phyloP scores from a whole-genome alignment of 1,284 basidiomycete species.

The Ceratobasidium sp. region DNA sequence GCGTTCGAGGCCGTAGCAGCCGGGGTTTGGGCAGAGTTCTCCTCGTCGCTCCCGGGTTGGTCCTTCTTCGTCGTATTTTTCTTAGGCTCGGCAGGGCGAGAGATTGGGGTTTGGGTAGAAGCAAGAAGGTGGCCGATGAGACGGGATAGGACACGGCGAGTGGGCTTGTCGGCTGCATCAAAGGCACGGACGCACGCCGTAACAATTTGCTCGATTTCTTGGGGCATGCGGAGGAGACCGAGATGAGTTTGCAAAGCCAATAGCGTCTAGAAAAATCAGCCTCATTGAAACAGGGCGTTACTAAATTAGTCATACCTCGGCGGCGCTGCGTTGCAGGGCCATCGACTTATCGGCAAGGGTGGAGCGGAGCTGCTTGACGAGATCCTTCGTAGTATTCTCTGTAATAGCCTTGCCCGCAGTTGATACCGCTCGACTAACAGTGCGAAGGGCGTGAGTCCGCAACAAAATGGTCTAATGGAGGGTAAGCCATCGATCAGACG shows the following conservation, averaged over 20 bases:
- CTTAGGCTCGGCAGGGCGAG: slow-evolving; percentile 64
- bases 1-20: slow-evolving; percentile 72
- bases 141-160: slow-evolving; percentile 82
- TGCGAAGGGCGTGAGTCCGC: slow-evolving; percentile 83
- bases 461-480: slow-evolving; percentile 77
- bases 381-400: slow-evolving; percentile 84
- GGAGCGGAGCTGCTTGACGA: slow-evolving; percentile 85
- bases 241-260: slow-evolving; percentile 72
- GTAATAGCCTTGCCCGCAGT: slow-evolving; percentile 87
- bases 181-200: slow-evolving; percentile 79
- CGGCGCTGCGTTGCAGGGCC: slow-evolving; percentile 86
- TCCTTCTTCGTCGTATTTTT: slow-evolving; percentile 72
- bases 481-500: neutral
- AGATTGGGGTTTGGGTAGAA: slow-evolving; percentile 82
- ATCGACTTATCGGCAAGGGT: slow-evolving; percentile 87
- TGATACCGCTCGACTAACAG: slow-evolving; percentile 80
- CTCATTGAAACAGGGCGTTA: slow-evolving; percentile 10
- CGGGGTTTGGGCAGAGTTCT: slow-evolving; percentile 61
- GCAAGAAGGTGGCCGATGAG: slow-evolving; percentile 89
- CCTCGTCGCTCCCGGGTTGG: slow-evolving; percentile 58
- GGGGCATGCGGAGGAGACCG: slow-evolving; percentile 59
- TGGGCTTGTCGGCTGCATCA: slow-evolving; percentile 86
- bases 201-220: slow-evolving; percentile 83
- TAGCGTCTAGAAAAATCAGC: slow-evolving; percentile 65
- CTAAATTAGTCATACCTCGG: slow-evolving; percentile 69